Evolutionary conservation across 352 stramenopile species (phyloP).

Genomic region (Halophytophthora batemanensis): DNA sequence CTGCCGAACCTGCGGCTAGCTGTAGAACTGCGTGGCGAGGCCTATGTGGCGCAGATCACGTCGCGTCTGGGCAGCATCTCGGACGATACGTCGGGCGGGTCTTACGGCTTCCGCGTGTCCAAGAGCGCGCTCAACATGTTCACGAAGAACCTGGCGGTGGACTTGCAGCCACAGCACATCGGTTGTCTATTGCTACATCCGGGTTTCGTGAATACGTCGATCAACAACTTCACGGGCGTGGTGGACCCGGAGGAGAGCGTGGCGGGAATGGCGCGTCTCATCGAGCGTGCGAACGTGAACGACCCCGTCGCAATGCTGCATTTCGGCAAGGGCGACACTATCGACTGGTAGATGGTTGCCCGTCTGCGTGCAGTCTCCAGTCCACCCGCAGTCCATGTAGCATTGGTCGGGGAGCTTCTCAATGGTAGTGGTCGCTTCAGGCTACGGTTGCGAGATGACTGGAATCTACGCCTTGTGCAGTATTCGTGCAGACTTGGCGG

Average conservation of each 20-base stretch:
- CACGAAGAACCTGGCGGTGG: constrained; percentile 42
- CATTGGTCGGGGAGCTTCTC: too few relatives aligned
- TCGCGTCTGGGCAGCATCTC: constrained; percentile 51
- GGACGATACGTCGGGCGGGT: constrained; percentile 24
- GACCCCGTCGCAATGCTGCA: constrained; percentile 40
- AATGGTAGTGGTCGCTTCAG: not conserved
- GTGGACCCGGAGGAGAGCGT: constrained; percentile 40
- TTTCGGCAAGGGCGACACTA: constrained; percentile 43
- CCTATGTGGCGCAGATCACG: constrained; percentile 44
- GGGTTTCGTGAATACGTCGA: constrained; percentile 48
- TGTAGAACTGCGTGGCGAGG: constrained; percentile 17
- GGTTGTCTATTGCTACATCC: constrained; percentile 40
- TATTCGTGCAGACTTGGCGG: too few relatives aligned
- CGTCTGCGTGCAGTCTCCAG: not conserved
- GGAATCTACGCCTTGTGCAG: too few relatives aligned
- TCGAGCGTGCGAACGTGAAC: constrained; percentile 26
- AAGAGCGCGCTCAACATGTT: constrained; percentile 73
- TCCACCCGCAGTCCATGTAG: too few relatives aligned
- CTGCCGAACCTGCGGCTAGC: constrained; percentile 37
- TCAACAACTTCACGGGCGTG: constrained; percentile 27
- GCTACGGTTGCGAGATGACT: not conserved
- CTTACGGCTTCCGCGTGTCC: constrained; percentile 63
- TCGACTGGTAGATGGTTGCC: constrained; percentile 59
- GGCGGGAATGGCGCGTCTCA: constrained; percentile 29
- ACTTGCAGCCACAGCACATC: constrained; percentile 47